Base-by-base conservation (phyloP, 345 rosid species). In the Populus ilicifolia region DNA sequence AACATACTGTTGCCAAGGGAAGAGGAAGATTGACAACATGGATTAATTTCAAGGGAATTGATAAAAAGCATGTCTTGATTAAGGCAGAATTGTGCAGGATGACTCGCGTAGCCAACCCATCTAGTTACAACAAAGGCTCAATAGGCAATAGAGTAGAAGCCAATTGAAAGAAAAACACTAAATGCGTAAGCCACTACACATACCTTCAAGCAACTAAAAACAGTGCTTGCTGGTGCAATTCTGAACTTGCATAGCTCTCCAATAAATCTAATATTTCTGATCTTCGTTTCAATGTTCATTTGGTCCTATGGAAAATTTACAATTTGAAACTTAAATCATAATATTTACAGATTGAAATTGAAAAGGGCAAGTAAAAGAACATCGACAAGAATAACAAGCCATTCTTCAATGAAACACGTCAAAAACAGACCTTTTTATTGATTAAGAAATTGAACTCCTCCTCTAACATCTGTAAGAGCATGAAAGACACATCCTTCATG, bases 201-300 rank as follows among this genome's bases (percentile, higher is more conserved):
- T 89, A 96, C 99, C 95, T 96, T 96, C 87, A 96, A 87, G 90
- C 98, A 96, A 84, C 89, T 86, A 80, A 96, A 96, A 74, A 94
- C 89, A 79, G 93, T 89, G 69, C 90, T 92, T 87, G 97, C 77
- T 63, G 96, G 89, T 50, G 91, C 94, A 79, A 94, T 89, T 85
- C 78, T 94, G 79, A 94, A 94, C 87, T 96, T 96, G 96, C 99
- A 92, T 70, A 94, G 96, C 80, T 96, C 99, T 79, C 98, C 99
- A 83, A 96, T 89, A 82, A 96, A 96, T 82, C 99, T 94, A 73
- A 91, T 94, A 86, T 96, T 96, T 83, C 98, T 89, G 82, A 94
- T 94, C 86, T 94, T 94, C 29, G 99, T 92, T 87, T 96, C 98
- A 25, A 96, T 96, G 71, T 94, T 96, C 98, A 94, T 96, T 90